These are phyloP conservation scores for Physocladia obscura DNA, from an alignment of 192 early-diverging fungal species.

Conservation along the genomic window DNA sequence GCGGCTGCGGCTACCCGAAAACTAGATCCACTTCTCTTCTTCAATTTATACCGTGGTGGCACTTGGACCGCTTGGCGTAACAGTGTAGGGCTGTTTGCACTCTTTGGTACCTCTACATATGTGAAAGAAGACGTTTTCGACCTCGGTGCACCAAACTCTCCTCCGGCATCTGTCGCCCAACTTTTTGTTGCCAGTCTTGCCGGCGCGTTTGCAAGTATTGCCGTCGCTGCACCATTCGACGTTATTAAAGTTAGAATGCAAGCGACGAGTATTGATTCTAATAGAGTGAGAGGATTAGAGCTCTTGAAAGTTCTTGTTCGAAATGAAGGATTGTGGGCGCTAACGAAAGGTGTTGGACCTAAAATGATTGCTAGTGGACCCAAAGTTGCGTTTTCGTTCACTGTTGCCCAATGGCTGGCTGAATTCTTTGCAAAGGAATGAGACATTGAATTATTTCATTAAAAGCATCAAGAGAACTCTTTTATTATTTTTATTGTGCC, in stretches of 20 bases:
- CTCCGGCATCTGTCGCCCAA: constrained; percentile 77
- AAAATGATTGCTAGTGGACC: constrained; percentile 61
- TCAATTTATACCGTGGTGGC: constrained; percentile 59
- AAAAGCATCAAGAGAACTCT: no score
- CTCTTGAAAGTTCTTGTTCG: constrained; percentile 77
- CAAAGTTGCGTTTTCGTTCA: constrained; percentile 92
- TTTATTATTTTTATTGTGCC: no score
- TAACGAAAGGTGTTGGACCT: constrained; percentile 71
- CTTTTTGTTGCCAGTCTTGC: constrained; percentile 85
- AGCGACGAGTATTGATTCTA: constrained; percentile 79
- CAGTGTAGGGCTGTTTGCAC: constrained; percentile 87
- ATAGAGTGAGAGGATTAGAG: constrained; percentile 63
- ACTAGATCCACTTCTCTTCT: not conserved
- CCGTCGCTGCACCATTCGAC: constrained; percentile 87
- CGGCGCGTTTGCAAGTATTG: constrained; percentile 83
- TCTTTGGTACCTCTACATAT: constrained; percentile 85
- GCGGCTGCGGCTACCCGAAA: not conserved
- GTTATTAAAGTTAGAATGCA: constrained; percentile 90
- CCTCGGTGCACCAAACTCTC: constrained; percentile 71
- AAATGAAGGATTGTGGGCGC: constrained; percentile 82
- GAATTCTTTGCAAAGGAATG: constrained; percentile 12
- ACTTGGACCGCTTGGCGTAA: constrained; percentile 90
- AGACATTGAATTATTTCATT: no score
- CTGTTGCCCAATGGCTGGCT: constrained; percentile 81
- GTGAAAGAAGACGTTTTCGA: constrained; percentile 85